Base-by-base conservation (phyloP, 2,329 filamentous ascomycete genomes). In the Tolypocladium ophioglossoides region DNA sequence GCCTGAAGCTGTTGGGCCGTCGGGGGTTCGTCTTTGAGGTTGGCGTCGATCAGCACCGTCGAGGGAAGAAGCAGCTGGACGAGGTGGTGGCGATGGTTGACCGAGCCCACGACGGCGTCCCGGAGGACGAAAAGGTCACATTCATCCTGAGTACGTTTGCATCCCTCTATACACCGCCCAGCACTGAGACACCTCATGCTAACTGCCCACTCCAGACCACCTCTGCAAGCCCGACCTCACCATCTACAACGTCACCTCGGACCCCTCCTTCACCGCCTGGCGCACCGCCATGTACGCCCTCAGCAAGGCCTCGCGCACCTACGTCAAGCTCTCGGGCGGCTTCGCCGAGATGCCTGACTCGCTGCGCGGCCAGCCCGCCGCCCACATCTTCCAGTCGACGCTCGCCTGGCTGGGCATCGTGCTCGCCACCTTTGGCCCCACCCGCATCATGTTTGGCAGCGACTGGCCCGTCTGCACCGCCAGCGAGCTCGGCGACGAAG, bases 391-490 rank as follows among this genome's bases (percentile, higher is more conserved):
- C 59, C 73, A 79, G 57, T 77, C 78, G 41, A 75, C 88, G 22
- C 75, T 79, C 55, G 84, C 85, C 27, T 95, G 89, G 85, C 78
- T 89, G 2, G 80, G 84, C 56, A 80, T 86, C 52, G 73, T 91
- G 0, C 80, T 95, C 52, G 79, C 83, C 32, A 79, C 79, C 1
- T 96, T 96, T 64, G 84, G 87, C 1, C 72, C 86, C 0, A 66
- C 74, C 24, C 78, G 89, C 58, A 78, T 94, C 66, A 91, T 97
- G 85, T 96, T 94, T 69, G 91, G 86, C 27, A 91, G 87, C 59
- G 91, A 96, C 69, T 97, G 92, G 92, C 91, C 92, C 2, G 86
- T 96, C 1, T 95, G 90, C 71, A 91, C 89, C 58, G 73, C 89
- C 32, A 30, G 24, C 34, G 46, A 34, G 20, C 53, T 62, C 1